phyloP scores from a whole-genome alignment of 495 filamentous ascomycete species.

The Penicillium pancosmium region DNA sequence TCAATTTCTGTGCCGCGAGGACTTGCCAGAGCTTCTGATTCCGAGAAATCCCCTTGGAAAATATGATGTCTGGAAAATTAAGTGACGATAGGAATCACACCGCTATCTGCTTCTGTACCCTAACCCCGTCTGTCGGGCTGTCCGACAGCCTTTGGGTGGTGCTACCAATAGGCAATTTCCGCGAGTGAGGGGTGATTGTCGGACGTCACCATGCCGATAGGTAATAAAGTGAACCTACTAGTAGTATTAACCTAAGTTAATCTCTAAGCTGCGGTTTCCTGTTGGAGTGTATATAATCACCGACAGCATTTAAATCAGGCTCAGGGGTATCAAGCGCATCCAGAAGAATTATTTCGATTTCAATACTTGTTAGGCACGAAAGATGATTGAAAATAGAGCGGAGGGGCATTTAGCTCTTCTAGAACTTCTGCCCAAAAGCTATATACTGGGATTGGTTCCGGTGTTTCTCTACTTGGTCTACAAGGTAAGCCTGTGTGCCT shows the following conservation, averaged over 20 bases:
- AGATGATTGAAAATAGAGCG: constrained; percentile 12
- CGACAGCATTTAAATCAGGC: neutral
- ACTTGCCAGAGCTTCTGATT: no score
- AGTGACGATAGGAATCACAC: neutral
- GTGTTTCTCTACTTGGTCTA: constrained; percentile 16
- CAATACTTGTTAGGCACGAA: neutral
- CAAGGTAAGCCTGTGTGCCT: constrained; percentile 8
- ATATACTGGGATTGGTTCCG: constrained; percentile 10
- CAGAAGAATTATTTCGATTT: no score
- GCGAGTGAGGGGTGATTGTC: constrained; percentile 1
- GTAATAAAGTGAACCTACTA: neutral
- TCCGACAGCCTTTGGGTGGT: constrained; percentile 7
- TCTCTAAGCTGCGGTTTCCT: neutral
- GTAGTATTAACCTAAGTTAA: neutral
- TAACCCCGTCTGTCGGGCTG: constrained; percentile 16
- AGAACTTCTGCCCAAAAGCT: neutral
- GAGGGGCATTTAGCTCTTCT: constrained; percentile 9
- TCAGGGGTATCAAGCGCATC: no score
- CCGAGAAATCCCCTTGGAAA: no score
- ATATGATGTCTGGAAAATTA: no score
- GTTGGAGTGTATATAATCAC: neutral
- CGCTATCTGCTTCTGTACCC: neutral
- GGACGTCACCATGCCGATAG: neutral
- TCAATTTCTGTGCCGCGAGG: no score
- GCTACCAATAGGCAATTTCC: neutral